These are phyloP conservation scores for Parathielavia appendiculata DNA, from an alignment of 495 filamentous ascomycete genomes.

Conservation along the genomic window DNA sequence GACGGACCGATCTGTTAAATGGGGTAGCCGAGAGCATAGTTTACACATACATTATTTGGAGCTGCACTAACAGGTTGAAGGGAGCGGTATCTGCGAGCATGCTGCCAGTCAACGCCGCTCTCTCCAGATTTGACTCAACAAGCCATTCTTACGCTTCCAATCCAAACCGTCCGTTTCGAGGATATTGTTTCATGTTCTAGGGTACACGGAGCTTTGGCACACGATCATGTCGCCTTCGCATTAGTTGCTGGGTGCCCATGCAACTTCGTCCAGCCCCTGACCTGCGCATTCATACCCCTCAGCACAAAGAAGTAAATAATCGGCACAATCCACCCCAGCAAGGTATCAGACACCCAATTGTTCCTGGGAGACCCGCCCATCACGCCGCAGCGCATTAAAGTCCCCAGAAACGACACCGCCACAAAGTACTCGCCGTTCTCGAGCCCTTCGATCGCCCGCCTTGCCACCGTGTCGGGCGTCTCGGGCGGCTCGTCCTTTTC, in stretches of 20 bases:
- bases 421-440: slow-evolving; percentile 78
- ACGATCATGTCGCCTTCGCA: slow-evolving; percentile 22
- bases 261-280: slow-evolving; percentile 53
- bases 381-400: slow-evolving; percentile 57
- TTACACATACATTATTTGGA: too few species aligned
- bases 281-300: slow-evolving; percentile 54
- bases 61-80: too few species aligned
- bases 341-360: slow-evolving; percentile 56
- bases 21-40: too few species aligned
- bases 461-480: slow-evolving; percentile 71
- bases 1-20: too few species aligned
- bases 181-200: too few species aligned
- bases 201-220: background rate
- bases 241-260: slow-evolving; percentile 50
- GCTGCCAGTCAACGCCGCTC: too few species aligned
- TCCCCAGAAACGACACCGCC: slow-evolving; percentile 62
- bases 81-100: too few species aligned
- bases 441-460: slow-evolving; percentile 60
- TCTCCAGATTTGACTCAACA: too few species aligned
- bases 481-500: slow-evolving; percentile 79
- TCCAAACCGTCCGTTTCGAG: too few species aligned
- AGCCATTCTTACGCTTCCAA: too few species aligned
- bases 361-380: slow-evolving; percentile 56
- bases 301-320: slow-evolving; percentile 59
- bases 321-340: slow-evolving; percentile 51